Evolutionary conservation across 2,329 filamentous ascomycete genomes (phyloP).

Genomic region (Ramularia collo-cygni): DNA sequence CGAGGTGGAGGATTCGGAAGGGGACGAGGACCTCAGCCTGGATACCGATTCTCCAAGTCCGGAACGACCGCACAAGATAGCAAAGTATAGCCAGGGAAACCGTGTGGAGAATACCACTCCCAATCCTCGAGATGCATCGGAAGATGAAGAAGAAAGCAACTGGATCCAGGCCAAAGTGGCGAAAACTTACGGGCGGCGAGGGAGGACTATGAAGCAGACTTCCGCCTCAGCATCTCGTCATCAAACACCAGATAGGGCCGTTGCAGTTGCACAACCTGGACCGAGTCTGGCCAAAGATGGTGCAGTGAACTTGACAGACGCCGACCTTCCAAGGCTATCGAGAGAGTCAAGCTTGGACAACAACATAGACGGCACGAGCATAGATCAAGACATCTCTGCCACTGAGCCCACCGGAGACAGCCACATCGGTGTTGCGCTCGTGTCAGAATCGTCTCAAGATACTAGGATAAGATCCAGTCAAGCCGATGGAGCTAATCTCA

Average conservation of each 20-base stretch:
- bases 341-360: too few species aligned
- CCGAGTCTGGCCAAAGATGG: too few species aligned
- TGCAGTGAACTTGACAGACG: too few species aligned
- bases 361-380: too few species aligned
- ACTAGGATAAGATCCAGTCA: too few species aligned
- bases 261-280: too few species aligned
- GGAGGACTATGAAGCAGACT: constrained; percentile 3
- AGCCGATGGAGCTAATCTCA: too few species aligned
- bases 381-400: too few species aligned
- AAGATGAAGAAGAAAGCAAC: constrained; percentile 10
- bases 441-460: too few species aligned
- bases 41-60: constrained; percentile 19
- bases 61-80: constrained; percentile 19
- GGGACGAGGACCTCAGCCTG: constrained; percentile 34
- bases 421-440: too few species aligned
- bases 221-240: background rate
- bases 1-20: constrained; percentile 47
- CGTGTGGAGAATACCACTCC: background rate
- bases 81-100: constrained; percentile 7
- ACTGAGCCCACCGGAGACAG: too few species aligned
- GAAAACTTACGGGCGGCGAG: constrained; percentile 18
- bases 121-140: background rate
- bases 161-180: constrained; percentile 20
- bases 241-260: background rate
- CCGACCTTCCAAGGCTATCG: too few species aligned